These are phyloP conservation scores for Salisapilia sapeloensis DNA, from an alignment of 352 stramenopile genomes.

Conservation along the genomic window DNA sequence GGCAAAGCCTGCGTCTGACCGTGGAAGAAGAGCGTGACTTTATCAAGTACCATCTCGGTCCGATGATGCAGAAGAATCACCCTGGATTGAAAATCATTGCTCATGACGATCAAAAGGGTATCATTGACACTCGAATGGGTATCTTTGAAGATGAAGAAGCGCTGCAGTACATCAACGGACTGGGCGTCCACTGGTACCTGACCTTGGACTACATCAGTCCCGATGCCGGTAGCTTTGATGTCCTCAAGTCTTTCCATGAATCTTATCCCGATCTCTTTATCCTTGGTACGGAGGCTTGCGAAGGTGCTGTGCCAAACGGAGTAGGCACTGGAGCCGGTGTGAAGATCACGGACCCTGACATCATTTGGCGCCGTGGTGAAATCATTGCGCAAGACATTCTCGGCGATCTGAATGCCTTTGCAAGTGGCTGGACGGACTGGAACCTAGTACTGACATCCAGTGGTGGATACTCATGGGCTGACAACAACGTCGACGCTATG, in stretches of 20 bases:
- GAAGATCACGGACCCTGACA: slow-evolving; percentile 12
- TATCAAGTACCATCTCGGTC: slow-evolving; percentile 50
- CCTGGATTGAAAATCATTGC: slow-evolving; percentile 60
- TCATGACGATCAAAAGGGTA: slow-evolving; percentile 61
- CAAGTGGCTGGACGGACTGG: slow-evolving; percentile 66
- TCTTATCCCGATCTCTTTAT: slow-evolving; percentile 37
- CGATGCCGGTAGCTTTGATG: slow-evolving; percentile 12
- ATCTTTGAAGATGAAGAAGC: slow-evolving; percentile 15
- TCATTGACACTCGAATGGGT: slow-evolving; percentile 14
- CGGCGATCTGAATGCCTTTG: slow-evolving; percentile 54
- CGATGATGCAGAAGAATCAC: slow-evolving; percentile 30
- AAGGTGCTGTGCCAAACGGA: slow-evolving; percentile 18
- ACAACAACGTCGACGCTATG: slow-evolving; percentile 43
- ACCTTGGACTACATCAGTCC: slow-evolving; percentile 15
- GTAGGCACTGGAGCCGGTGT: slow-evolving; percentile 12
- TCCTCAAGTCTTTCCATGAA: slow-evolving; percentile 14
- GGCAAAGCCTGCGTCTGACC: slow-evolving; percentile 28
- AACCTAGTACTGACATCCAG: slow-evolving; percentile 47
- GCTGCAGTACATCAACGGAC: slow-evolving; percentile 47
- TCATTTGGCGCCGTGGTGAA: slow-evolving; percentile 44
- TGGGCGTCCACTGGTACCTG: slow-evolving; percentile 75
- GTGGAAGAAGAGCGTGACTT: slow-evolving; percentile 22
- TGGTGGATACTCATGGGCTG: slow-evolving; percentile 55
- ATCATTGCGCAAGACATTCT: slow-evolving; percentile 70
- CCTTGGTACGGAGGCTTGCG: slow-evolving; percentile 45